Conservation (phyloP, 2,329 filamentous ascomycete genomes). For the Pestalotiopsis sp. region DNA sequence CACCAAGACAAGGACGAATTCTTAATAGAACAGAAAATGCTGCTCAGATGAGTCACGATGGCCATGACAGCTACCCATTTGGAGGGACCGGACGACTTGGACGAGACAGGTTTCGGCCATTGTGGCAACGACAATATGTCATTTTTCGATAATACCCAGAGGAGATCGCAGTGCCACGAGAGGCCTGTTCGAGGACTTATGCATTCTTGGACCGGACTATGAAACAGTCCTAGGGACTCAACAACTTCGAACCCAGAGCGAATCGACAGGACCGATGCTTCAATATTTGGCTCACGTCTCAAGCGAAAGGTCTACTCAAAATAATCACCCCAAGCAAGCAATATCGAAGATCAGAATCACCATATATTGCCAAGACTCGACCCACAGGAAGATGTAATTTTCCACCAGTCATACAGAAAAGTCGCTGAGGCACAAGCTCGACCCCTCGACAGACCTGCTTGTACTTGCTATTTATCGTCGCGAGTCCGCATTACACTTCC, state of each 20-base stretch:
- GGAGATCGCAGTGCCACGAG: too few species aligned
- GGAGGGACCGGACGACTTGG: not conserved
- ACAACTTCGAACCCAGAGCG: not conserved
- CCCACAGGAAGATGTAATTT: conserved; percentile 4
- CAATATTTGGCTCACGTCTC: not conserved
- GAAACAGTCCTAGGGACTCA: not conserved
- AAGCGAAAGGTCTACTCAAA: not conserved
- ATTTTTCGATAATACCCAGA: too few species aligned
- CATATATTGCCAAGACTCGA: conserved; percentile 7
- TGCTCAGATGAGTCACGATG: not conserved
- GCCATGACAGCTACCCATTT: too few species aligned
- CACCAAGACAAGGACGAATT: not conserved
- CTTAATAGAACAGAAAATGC: conserved; percentile 9
- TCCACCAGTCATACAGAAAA: conserved; percentile 10
- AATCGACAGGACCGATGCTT: not conserved
- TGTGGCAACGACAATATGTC: not conserved
- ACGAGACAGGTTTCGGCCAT: not conserved
- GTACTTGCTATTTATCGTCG: not conserved
- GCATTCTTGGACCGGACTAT: not conserved
- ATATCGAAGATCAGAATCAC: not conserved
- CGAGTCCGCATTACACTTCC: not conserved
- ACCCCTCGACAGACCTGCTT: not conserved
- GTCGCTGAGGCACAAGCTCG: not conserved
- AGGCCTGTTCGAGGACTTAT: not conserved
- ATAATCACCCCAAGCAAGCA: not conserved